Evolutionary conservation across 73 alveolate species (phyloP), one percentile per base, ranked within the genome.

Genomic region (Stentor coeruleus): DNA sequence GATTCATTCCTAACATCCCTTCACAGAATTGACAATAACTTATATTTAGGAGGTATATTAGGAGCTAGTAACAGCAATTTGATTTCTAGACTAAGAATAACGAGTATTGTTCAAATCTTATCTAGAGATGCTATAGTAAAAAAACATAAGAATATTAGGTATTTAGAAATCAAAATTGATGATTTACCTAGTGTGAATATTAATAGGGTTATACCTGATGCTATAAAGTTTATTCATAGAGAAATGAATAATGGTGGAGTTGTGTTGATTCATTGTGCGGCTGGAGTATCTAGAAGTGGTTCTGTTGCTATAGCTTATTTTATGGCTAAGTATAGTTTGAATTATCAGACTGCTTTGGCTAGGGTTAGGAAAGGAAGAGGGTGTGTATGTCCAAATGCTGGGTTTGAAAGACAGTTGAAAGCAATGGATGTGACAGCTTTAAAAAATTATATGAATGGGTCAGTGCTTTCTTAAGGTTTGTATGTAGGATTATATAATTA

Each of bases 251-350:
- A n/a, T 20, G 28, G 28, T 57, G 35, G 28, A 57, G 28, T n/a
- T n/a, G 73, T 57, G 28, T 57, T 57, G 15, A 31, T 57, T 1
- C 73, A 57, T 57, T 57, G 90, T 55, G 58, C 35, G 4, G 91
- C 91, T 35, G 91, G 91, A 59, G 74, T 80, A 3, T 86, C 91
- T 11, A 42, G 91, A 39, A 60, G 85, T 39, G 87, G 88, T n/a
- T 38, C 87, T 3, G 55, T 58, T 3, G 84, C 66, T 1, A 58
- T 86, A 2, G 91, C 91, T 15, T 86, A 60, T 37, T 72, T 86
- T 6, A 86, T 86, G 88, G 35, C 36, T 3, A 84, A 86, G 57
- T 58, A 28, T 39, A 58, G 73, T 3, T 81, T 81, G 74, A 2
- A 81, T 3, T 38, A 81, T n/a, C 35, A 35, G 11, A 76, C 59